Conservation (phyloP, 768 basidiomycete genomes). For the Harrya chromipes region DNA sequence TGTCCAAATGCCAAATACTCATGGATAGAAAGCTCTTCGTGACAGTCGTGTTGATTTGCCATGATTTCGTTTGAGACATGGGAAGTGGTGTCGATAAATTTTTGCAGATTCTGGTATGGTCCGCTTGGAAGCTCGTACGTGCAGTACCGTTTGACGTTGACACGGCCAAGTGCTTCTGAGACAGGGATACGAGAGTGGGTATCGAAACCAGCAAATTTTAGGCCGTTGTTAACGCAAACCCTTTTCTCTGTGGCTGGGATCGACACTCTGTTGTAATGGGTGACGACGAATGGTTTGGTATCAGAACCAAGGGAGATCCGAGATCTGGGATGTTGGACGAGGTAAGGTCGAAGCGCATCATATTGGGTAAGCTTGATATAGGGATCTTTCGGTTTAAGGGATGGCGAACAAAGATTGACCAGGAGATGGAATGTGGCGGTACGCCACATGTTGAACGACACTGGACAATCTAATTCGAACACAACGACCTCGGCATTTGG, state of each 20-base stretch:
- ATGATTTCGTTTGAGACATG: constrained; percentile 46
- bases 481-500: constrained; percentile 29
- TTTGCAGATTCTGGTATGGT: constrained; percentile 36
- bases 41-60: constrained; percentile 41
- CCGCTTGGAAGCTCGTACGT: constrained; percentile 32
- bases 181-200: constrained; percentile 9
- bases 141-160: constrained; percentile 24
- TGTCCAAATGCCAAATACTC: constrained; percentile 45
- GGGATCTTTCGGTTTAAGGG: not conserved
- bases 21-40: constrained; percentile 39
- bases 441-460: constrained; percentile 43
- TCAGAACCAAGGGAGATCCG: constrained; percentile 23
- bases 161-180: constrained; percentile 8
- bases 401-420: constrained; percentile 32
- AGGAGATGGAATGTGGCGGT: constrained; percentile 38
- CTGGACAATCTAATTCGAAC: constrained; percentile 43
- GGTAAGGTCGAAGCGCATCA: constrained; percentile 8
- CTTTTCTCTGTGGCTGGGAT: constrained; percentile 15
- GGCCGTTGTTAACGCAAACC: constrained; percentile 35
- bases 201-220: constrained; percentile 33
- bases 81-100: constrained; percentile 33
- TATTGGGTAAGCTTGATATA: constrained; percentile 20
- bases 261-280: constrained; percentile 9
- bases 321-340: constrained; percentile 13
- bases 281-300: constrained; percentile 18